Evolutionary conservation across 371 early-diverging fungal species (phyloP), one percentile per base, ranked within the genome.

Genomic region (Lichtheimia hyalospora): DNA sequence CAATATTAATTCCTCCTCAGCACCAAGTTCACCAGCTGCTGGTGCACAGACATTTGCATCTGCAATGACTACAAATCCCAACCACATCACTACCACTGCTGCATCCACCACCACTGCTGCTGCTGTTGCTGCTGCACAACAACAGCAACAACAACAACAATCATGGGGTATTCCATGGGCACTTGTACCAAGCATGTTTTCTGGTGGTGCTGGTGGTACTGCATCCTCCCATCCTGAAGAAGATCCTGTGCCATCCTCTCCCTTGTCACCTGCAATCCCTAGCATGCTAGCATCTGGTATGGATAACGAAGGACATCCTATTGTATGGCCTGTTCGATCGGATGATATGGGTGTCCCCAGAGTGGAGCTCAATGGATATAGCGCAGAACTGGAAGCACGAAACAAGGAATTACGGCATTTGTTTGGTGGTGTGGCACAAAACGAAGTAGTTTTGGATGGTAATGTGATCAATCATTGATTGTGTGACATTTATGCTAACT

Each of bases 101-200:
- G 52, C 44, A 62, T 28, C 51, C 20, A 27, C 16, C 39, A 43
- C 55, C 12, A 40, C 58, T 34, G 28, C 27, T 34, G 28, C 27
- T 43, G 39, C 60, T 15, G 48, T 60, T 28, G 25, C 55, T 48
- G 44, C 27, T 14, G 2, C 18, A 15, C 34, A 34, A 8, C 34
- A 34, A 7, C 28, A 28, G 7, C 28, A 28, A 28, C 28, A 28
- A 28, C 28, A 28, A 28, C 28, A 28, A 34, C 34, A 34, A 61
- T 54, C 75, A 1, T 79, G 81, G 81, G 81, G 81, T 34, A 77
- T 80, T 28, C 81, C 81, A 21, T 80, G 81, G 81, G 70, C 71
- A 12, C 59, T 77, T 16, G 75, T 80, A 3, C 81, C 76, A 3
- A 68, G 50, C 42, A 68, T 68, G 68, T 63, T 68, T 41, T 59